Evolutionary conservation across 2,329 filamentous ascomycete genomes (phyloP).

Genomic region (Elsinoe fawcettii): DNA sequence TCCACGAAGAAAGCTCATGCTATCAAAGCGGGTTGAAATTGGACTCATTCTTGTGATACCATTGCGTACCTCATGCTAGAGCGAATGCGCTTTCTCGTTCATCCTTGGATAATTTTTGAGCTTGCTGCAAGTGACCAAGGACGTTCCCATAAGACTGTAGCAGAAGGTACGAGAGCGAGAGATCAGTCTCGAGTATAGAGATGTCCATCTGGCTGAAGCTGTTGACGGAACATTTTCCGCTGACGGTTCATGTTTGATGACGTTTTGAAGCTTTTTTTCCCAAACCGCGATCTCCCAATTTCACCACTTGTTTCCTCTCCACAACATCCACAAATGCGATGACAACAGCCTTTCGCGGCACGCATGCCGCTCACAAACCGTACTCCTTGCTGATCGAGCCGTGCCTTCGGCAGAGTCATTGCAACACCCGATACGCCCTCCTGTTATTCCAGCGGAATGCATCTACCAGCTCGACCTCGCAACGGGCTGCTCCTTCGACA

Average conservation of each 20-base stretch:
- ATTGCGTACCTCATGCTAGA: too few species aligned
- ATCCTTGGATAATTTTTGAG: too few species aligned
- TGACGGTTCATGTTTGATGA: not conserved
- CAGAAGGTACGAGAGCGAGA: too few species aligned
- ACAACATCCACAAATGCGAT: constrained; percentile 1
- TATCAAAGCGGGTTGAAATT: too few species aligned
- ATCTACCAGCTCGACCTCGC: not conserved
- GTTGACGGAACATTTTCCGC: not conserved
- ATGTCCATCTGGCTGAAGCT: not conserved
- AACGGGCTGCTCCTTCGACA: not conserved
- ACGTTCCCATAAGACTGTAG: too few species aligned
- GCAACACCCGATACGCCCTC: not conserved
- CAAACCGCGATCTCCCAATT: not conserved
- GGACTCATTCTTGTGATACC: too few species aligned
- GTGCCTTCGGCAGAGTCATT: not conserved
- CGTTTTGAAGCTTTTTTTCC: not conserved
- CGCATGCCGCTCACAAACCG: not conserved
- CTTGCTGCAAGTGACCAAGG: too few species aligned
- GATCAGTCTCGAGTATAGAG: too few species aligned
- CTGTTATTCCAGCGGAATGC: not conserved
- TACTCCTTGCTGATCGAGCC: not conserved
- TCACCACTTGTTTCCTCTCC: too few species aligned
- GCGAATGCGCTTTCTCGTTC: too few species aligned
- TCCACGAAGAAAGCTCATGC: too few species aligned
- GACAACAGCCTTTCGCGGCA: constrained; percentile 2